Evolutionary conservation across 192 early-diverging fungal genomes (phyloP), one percentile per base, ranked within the genome.

Genomic region (Entrophospora sp.): DNA sequence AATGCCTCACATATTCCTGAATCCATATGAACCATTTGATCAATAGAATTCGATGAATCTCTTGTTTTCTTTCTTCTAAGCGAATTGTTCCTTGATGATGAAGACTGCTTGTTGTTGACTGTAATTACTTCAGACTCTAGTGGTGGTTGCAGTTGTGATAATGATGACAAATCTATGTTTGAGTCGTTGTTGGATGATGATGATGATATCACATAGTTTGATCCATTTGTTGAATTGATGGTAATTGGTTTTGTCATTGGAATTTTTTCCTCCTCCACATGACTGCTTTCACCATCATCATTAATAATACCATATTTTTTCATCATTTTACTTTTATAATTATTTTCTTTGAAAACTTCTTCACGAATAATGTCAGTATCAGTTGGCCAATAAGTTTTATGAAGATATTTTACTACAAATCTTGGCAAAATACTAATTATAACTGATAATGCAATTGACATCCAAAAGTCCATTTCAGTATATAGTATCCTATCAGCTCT

Each of bases 361-460:
- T 93, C 93, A 44, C 89, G 90, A 51, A 96, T 82, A 40, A 96
- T 82, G 27, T 93, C 86, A n/a, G n/a, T n/a, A n/a, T n/a, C n/a
- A n/a, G n/a, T n/a, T n/a, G n/a, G n/a, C n/a, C n/a, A n/a, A n/a
- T 88, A 81, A 35, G 83, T 81, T 28, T 89, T 87, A n/a, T 80
- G 74, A 32, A 77, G 72, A 70, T 85, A 88, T 73, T 87, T 85
- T 55, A 77, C 74, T 32, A 79, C 73, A 44, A 87, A 76, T 51
- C 89, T 87, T 20, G 94, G 94, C 62, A 90, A 58, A 69, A 89
- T 80, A 38, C 89, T 89, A 22, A 84, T 40, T 0, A 83, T 60
- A 4, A 83, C 69, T 0, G 80, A 79, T 18, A 93, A 66, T 2
- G 80, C 62, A 52, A 91, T 64, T 1, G 79, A 61, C 12, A 92